Evolutionary conservation across 257 asterid species (phyloP).

Genomic region (Solanum corneliomulleri): DNA sequence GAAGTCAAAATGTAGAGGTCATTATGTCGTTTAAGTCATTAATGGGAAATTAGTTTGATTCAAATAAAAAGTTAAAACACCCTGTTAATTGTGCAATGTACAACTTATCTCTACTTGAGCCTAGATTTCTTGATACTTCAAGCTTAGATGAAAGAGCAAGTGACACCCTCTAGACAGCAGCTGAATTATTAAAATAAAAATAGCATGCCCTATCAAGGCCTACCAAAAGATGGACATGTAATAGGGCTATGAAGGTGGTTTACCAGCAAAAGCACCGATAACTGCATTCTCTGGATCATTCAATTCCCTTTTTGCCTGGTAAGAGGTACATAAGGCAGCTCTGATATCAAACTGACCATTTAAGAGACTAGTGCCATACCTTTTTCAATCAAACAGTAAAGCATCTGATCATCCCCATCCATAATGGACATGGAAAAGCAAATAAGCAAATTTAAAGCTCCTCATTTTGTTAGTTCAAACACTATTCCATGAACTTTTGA

Average conservation of each 20-base stretch:
- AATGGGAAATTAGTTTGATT: neutral
- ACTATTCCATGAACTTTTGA: neutral
- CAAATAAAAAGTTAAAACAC: neutral
- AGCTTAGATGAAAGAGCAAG: neutral
- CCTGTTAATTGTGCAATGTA: neutral
- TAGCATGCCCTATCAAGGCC: neutral
- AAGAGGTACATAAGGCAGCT: neutral
- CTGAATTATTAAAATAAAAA: neutral
- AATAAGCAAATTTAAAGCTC: neutral
- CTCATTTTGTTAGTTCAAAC: neutral
- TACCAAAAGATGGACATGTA: neutral
- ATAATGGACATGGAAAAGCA: neutral
- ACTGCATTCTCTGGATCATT: constrained; percentile 88
- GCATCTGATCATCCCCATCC: neutral
- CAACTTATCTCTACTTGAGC: neutral
- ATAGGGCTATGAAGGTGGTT: neutral
- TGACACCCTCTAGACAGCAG: neutral
- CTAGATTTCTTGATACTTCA: neutral
- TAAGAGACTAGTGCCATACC: neutral
- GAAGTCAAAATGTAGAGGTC: neutral
- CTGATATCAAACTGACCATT: neutral
- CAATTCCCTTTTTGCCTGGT: constrained; percentile 88
- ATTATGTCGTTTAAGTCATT: neutral
- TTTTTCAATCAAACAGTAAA: neutral
- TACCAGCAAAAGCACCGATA: constrained; percentile 95